Percentiles rank a stretch among this genome's conserved stretches.
These are phyloP conservation scores for Chamaecrista fasciculata DNA, from an alignment of 306 rosid genomes.

Conservation along the genomic window DNA sequence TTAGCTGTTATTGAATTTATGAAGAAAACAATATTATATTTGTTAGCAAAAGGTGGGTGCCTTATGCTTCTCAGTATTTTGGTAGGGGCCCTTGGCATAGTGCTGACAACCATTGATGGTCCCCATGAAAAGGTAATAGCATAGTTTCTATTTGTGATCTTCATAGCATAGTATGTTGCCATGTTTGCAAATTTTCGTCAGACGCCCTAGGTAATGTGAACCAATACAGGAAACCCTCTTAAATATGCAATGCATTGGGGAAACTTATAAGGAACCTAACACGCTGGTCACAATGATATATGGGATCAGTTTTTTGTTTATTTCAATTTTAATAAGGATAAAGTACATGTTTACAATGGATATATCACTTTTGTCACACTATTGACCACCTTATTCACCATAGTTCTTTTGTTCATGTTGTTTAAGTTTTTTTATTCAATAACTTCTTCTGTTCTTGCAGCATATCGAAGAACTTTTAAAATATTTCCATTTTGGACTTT, in stretches of 20 bases:
- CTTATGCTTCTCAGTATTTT: slow-evolving; percentile 65
- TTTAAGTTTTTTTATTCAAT: slow-evolving; percentile 5
- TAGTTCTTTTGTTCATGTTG: slow-evolving; percentile 2
- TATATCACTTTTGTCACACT: background rate
- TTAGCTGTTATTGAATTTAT: slow-evolving; percentile 66
- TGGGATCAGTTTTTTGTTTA: background rate
- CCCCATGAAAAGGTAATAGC: slow-evolving; percentile 71
- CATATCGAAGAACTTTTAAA: slow-evolving; percentile 79
- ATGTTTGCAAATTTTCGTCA: background rate
- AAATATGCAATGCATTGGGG: slow-evolving; percentile 2
- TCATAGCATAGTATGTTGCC: background rate
- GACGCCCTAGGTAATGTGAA: background rate
- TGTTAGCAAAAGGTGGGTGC: slow-evolving; percentile 87
- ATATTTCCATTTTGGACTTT: slow-evolving; percentile 70
- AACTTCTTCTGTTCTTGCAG: slow-evolving; percentile 48
- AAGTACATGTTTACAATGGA: no score
- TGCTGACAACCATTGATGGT: slow-evolving; percentile 65
- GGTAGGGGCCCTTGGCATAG: slow-evolving; percentile 52
- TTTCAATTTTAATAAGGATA: slow-evolving; percentile 5
- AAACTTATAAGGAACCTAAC: slow-evolving; percentile 1
- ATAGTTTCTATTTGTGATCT: slow-evolving; percentile 23
- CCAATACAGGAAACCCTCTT: background rate
- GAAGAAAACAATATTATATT: slow-evolving; percentile 48
- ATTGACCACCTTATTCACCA: background rate
- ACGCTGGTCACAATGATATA: background rate